These are phyloP conservation scores for Stereum hirsutum DNA, from an alignment of 1,284 basidiomycete species.

Conservation along the genomic window DNA sequence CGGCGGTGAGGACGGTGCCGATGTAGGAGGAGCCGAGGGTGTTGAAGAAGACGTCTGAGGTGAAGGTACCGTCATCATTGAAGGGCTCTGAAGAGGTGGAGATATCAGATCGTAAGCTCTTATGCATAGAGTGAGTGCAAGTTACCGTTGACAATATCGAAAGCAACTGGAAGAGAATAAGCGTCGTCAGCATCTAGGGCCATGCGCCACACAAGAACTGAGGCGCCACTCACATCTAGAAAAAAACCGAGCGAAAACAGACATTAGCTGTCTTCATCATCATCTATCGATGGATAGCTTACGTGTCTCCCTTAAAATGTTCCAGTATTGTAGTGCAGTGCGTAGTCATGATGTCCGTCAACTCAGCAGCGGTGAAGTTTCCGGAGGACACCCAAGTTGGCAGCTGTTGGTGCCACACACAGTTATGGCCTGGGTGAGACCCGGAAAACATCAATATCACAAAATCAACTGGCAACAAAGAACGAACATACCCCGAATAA, in stretches of 20 bases:
- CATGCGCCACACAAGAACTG: too few species aligned
- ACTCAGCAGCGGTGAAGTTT: constrained; percentile 30
- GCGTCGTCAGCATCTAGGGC: too few species aligned
- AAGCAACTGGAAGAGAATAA: constrained; percentile 12
- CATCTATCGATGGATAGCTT: constrained; percentile 12
- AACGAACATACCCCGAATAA: constrained; percentile 26
- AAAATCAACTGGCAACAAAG: too few species aligned
- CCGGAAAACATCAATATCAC: too few species aligned
- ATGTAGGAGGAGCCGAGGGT: constrained; percentile 35
- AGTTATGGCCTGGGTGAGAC: constrained; percentile 32
- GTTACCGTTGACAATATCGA: constrained; percentile 34
- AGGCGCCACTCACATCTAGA: too few species aligned
- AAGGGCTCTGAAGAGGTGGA: too few species aligned
- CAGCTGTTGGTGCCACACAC: constrained; percentile 49
- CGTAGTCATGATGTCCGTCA: constrained; percentile 33
- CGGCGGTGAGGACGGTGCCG: constrained; percentile 32
- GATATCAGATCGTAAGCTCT: too few species aligned
- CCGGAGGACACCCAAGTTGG: constrained; percentile 40
- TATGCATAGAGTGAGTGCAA: too few species aligned
- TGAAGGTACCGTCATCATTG: constrained; percentile 49
- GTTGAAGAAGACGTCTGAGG: constrained; percentile 37
- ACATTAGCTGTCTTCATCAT: too few species aligned
- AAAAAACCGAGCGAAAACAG: too few species aligned
- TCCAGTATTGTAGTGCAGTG: constrained; percentile 38
- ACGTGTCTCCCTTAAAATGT: constrained; percentile 43